phyloP scores from a whole-genome alignment of 202 grass and related monocot genomes.

The Schoenoplectus triqueter region DNA sequence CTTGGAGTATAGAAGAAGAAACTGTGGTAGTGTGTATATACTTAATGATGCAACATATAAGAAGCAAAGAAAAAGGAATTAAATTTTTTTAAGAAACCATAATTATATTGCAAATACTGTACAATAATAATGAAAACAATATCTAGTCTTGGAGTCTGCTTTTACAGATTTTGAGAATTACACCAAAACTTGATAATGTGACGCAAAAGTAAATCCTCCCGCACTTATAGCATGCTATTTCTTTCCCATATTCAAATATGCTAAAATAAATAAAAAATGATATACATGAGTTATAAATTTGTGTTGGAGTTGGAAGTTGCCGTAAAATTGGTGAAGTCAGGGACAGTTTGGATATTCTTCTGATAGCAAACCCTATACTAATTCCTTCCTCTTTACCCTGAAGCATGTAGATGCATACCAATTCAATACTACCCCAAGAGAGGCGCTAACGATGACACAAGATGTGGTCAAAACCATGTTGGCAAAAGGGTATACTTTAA shows the following conservation, averaged over 20 bases:
- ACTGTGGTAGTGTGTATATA: constrained; percentile 57
- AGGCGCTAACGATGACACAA: constrained; percentile 80
- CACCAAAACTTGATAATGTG: background rate
- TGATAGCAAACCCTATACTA: background rate
- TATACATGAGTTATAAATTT: background rate
- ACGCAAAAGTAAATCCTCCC: background rate
- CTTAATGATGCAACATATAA: background rate
- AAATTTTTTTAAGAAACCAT: background rate
- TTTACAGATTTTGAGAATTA: constrained; percentile 7
- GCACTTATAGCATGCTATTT: constrained; percentile 2
- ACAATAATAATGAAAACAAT: background rate
- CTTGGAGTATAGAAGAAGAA: constrained; percentile 69
- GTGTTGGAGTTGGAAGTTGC: background rate
- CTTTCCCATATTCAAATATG: background rate
- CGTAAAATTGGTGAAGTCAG: background rate
- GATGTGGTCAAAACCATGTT: constrained; percentile 87
- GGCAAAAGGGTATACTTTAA: constrained; percentile 64
- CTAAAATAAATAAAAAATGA: constrained; percentile 1
- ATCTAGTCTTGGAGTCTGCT: background rate
- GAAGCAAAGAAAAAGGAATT: no score
- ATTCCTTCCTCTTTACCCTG: constrained; percentile 18
- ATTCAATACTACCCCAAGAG: constrained; percentile 63
- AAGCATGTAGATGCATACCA: constrained; percentile 60
- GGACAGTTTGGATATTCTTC: background rate
- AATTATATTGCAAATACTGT: background rate